Evolutionary conservation across 2,329 filamentous ascomycete species (phyloP), one percentile per base, ranked within the genome.

Genomic region (Coniochaeta pulveracea): DNA sequence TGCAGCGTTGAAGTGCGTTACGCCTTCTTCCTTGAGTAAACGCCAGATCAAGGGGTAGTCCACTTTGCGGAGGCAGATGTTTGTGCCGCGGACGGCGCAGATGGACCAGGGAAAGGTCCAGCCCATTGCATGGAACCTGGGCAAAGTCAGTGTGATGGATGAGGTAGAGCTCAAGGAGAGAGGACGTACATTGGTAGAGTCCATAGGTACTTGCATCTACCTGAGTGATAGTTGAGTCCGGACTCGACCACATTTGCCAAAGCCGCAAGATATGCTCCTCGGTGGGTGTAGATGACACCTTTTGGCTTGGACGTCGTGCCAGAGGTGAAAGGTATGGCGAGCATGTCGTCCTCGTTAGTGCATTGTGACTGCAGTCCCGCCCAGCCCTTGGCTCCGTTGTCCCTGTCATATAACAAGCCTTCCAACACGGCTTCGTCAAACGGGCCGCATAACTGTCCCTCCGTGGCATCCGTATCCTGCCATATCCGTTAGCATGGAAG

Each of bases 1-100:
- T 1, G 89, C 91, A 1, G 89, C 89, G 50, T 89, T 93, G 62
- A 93, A 96, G 56, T 98, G 91, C 1, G 86, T 96, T 42, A 98
- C 81, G 6, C 73, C 66, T 56, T 96, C 84, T 34, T 85, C 72
- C 49, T 86, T 93, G 21, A 98, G 62, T 4, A 98, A 61, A 31
- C 72, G 72, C 91, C 91, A 98, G 39, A 98, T 93, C 37, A 89
- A 66, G 0, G 84, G 76, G 51, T 98, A 98, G 57, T 96, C 86
- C 43, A 98, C 85, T 63, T 94, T 96, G 39, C 91, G 74, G 12
- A 98, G 65, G 48, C 88, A 95, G 52, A 94, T 86, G 55, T 96
- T 86, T 3, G 89, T 93, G n/a, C 89, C 91, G 40, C 91, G 70
- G 4, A 91, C 86, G 2, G 86, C 85, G 9, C 85, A 93, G n/a